Evolutionary conservation across 108 stramenopile genomes (phyloP), one percentile per base, ranked within the genome.

Genomic region (Mediolabrus comicus): DNA sequence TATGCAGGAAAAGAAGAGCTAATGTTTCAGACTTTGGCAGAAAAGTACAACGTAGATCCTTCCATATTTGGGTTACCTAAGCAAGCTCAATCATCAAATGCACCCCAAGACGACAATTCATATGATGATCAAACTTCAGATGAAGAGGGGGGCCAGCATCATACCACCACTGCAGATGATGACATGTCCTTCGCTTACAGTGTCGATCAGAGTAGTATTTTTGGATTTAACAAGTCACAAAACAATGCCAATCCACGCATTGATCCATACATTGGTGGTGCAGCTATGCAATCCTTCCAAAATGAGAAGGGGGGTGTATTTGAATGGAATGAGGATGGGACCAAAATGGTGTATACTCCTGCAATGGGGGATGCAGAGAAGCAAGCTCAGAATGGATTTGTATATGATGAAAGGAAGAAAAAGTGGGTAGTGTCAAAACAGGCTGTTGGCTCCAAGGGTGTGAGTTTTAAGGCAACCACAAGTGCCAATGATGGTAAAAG

Each of bases 41-140:
- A 90, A 72, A 93, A 95, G 59, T 95, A 95, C 75, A 77, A 86
- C 36, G 53, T 92, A 4, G 88, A 92, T 75, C 86, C 87, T 39
- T 76, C 87, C 5, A 70, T 77, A 8, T 95, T 95, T 74, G 93
- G 86, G 13, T 28, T 92, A 1, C 49, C 76, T 35, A 31, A 61
- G 17, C 53, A 75, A 27, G 25, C 83, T 10, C 62, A 75, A 19
- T 14, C 41, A 27, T n/a, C n/a, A n/a, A n/a, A n/a, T n/a, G n/a
- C n/a, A n/a, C n/a, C n/a, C n/a, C n/a, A n/a, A n/a, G n/a, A n/a
- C n/a, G n/a, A n/a, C n/a, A n/a, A n/a, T n/a, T n/a, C 6, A 22
- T 7, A 26, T 14, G 36, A 38, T 5, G 34, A 38, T 17, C 9
- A 26, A 36, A 19, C 46, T 22, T 49, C 46, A 8, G 35, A 61